A percentile compares a stretch with the other conserved stretches of the same genome.
These are phyloP conservation scores for Lactarius hengduanensis DNA, from an alignment of 768 basidiomycete genomes.

Conservation along the genomic window DNA sequence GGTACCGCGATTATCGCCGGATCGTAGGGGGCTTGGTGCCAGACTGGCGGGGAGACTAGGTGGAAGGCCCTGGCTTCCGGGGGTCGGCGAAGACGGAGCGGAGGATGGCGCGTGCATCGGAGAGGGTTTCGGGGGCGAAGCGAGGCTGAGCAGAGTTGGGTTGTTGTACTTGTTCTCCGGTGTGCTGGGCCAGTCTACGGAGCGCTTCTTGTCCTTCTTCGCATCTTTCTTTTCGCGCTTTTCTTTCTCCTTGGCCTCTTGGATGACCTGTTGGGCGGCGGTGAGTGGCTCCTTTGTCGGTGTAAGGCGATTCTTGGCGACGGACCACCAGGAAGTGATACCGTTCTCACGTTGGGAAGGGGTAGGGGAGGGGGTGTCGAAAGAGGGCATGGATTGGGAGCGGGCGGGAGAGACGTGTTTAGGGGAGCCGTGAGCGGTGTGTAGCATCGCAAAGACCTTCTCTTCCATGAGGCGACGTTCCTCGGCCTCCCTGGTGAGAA, in stretches of 20 bases:
- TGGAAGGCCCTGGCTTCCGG: conserved; percentile 46
- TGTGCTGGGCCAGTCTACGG: conserved; percentile 53
- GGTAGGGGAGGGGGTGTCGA: conserved; percentile 51
- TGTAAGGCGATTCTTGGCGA: conserved; percentile 72
- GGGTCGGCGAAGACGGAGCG: conserved; percentile 65
- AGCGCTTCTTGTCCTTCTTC: conserved; percentile 40
- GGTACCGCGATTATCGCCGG: conserved; percentile 42
- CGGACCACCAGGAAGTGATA: conserved; percentile 58
- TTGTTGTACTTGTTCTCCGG: conserved; percentile 54
- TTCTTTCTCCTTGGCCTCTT: conserved; percentile 66
- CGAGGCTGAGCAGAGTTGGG: conserved; percentile 55
- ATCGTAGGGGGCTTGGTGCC: conserved; percentile 63
- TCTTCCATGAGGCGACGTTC: conserved; percentile 70
- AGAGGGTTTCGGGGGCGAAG: conserved; percentile 46
- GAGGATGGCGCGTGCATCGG: conserved; percentile 49
- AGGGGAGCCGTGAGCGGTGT: conserved; percentile 38
- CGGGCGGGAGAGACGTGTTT: conserved; percentile 59
- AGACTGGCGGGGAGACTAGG: conserved; percentile 54
- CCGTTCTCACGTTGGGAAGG: conserved; percentile 59
- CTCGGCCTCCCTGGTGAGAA: conserved; percentile 67
- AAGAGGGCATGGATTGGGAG: conserved; percentile 47
- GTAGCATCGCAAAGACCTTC: conserved; percentile 73
- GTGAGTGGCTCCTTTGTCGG: conserved; percentile 80
- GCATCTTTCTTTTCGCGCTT: conserved; percentile 44
- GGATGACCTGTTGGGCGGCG: conserved; percentile 79